Percentiles rank a stretch among this genome's conserved stretches.
Evolutionary conservation across 2,329 filamentous ascomycete species (phyloP).

Genomic region (Uncinocarpus reesii): DNA sequence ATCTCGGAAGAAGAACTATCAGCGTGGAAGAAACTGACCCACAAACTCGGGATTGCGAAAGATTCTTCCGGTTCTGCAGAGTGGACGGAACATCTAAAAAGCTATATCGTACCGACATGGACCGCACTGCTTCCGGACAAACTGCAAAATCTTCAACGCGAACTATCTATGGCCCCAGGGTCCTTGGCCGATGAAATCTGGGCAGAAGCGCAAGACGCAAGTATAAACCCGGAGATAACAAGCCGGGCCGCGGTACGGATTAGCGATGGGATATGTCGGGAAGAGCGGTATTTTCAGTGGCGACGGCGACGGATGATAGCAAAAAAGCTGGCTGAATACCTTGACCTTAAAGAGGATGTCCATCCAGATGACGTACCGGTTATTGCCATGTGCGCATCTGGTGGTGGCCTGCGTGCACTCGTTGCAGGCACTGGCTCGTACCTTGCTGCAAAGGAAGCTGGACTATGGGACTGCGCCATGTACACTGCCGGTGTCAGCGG

Average conservation of each 20-base stretch:
- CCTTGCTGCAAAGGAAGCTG: constrained; percentile 70
- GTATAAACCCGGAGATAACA: constrained; percentile 74
- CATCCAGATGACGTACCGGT: constrained; percentile 85
- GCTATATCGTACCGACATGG: constrained; percentile 73
- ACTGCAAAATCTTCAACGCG: constrained; percentile 70
- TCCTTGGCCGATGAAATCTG: constrained; percentile 89
- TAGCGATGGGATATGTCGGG: constrained; percentile 66
- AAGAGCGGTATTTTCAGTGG: constrained; percentile 65
- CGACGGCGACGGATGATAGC: constrained; percentile 59
- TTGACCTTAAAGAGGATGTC: constrained; percentile 66
- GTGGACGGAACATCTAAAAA: constrained; percentile 49
- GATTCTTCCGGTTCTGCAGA: constrained; percentile 34
- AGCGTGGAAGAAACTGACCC: constrained; percentile 44
- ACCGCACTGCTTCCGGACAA: constrained; percentile 64
- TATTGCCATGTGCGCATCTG: constrained; percentile 90
- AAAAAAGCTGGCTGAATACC: constrained; percentile 68
- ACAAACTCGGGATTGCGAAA: constrained; percentile 33
- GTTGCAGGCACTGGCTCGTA: constrained; percentile 85
- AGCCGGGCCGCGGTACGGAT: constrained; percentile 74
- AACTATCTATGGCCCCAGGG: constrained; percentile 77
- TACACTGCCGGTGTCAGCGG: constrained; percentile 95
- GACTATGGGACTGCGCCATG: constrained; percentile 84
- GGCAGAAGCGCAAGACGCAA: constrained; percentile 75
- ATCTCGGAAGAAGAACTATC: constrained; percentile 24
- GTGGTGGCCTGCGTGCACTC: constrained; percentile 78